These are phyloP conservation scores for Anethum foeniculum DNA, from an alignment of 140 eudicot species.

Conservation along the genomic window DNA sequence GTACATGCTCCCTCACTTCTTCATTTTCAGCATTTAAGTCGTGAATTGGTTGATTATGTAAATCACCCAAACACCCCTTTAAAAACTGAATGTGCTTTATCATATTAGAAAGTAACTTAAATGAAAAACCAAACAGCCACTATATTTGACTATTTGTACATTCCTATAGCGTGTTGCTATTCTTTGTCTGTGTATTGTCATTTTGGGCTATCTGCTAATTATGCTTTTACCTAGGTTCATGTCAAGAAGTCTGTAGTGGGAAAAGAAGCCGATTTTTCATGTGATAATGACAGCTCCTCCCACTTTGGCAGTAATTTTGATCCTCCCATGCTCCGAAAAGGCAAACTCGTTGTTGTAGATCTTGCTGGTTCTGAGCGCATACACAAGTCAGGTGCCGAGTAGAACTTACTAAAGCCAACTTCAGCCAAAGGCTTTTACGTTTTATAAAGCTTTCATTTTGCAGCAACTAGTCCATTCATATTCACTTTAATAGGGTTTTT, in stretches of 20 bases:
- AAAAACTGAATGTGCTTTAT: too few relatives aligned
- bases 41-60: too few relatives aligned
- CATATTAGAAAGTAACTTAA: too few relatives aligned
- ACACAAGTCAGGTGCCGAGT: slow-evolving; percentile 83
- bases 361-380: slow-evolving; percentile 99
- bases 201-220: slow-evolving; percentile 7
- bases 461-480: not conserved
- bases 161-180: not conserved
- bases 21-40: too few relatives aligned
- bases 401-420: not conserved
- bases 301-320: slow-evolving; percentile 45
- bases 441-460: not conserved
- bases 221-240: slow-evolving; percentile 54
- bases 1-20: too few relatives aligned
- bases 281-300: slow-evolving; percentile 42
- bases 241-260: slow-evolving; percentile 69
- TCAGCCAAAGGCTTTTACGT: not conserved
- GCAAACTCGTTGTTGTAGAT: slow-evolving; percentile 92
- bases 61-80: too few relatives aligned
- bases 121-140: too few relatives aligned
- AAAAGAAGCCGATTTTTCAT: slow-evolving; percentile 54
- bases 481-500: not conserved
- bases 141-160: too few relatives aligned
- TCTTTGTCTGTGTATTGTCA: not conserved
- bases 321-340: slow-evolving; percentile 83